Evolutionary conservation across 345 rosid genomes (phyloP), one percentile per base, ranked within the genome.

Genomic region (Salix exigua): DNA sequence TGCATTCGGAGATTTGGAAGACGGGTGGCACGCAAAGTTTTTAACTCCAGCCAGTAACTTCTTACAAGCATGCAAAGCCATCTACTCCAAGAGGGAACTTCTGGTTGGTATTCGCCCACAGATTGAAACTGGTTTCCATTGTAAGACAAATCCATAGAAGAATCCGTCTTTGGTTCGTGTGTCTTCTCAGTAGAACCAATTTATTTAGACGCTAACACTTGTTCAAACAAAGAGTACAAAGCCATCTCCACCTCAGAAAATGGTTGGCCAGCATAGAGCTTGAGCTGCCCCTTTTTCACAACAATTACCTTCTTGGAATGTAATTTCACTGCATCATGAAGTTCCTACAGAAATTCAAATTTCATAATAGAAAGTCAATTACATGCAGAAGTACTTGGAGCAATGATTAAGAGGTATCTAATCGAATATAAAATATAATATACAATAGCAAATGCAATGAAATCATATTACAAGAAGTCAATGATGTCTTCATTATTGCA

Each of bases 231-330:
- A 75, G 87, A 85, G 53, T 42, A 80, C 77, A 94, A 70, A 33
- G 90, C 90, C 79, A 76, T 87, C 83, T 94, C 97, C 62, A 88
- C 97, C 30, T 89, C 94, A 0, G 79, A 84, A 64, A 91, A 83
- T 66, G 97, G 92, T 53, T 94, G 94, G 23, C 97, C 97, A 13
- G 87, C 97, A 66, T 90, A 91, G 71, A 92, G 87, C 58, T 82
- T 87, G 25, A 92, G 93, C 83, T 89, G 92, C 73, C 88, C 89
- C 81, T 90, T 94, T 89, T 81, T 90, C 46, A 89, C 88, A 30
- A 92, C 94, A 73, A 89, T 72, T 71, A 90, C 77, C 73, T 88
- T 87, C 88, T 79, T 85, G 38, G 78, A 77, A 70, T 79, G 66
- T 30, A 84, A 84, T 71, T 78, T 84, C 83, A 89, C 85, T 76